Evolutionary conservation across 371 early-diverging fungal species (phyloP).

Genomic region (Mucor circinelloides): DNA sequence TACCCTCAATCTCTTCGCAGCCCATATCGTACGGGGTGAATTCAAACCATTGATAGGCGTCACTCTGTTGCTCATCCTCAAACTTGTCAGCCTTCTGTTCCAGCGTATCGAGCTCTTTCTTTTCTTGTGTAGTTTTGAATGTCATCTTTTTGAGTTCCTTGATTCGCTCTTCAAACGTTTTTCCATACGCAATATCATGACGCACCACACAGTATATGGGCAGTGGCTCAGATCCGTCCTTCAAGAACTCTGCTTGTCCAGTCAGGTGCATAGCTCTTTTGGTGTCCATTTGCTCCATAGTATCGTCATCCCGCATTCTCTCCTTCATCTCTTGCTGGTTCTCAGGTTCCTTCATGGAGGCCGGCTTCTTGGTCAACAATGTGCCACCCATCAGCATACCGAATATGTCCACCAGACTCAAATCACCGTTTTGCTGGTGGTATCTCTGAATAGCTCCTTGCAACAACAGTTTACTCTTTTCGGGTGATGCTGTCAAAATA

Average conservation of each 20-base stretch:
- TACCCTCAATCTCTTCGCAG: conserved; percentile 68
- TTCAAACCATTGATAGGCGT: conserved; percentile 78
- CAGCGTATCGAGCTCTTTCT: conserved; percentile 1
- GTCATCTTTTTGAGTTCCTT: conserved; percentile 1
- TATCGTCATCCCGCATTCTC: conserved; percentile 4
- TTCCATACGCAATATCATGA: conserved; percentile 61
- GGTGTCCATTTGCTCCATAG: conserved; percentile 17
- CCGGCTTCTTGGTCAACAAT: conserved; percentile 46
- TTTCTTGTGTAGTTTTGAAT: neutral
- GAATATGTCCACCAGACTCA: conserved; percentile 68
- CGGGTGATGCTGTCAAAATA: conserved; percentile 36
- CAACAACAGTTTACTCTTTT: conserved; percentile 49
- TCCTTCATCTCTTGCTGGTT: conserved; percentile 14
- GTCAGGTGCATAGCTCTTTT: conserved; percentile 21
- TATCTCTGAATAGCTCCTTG: conserved; percentile 59
- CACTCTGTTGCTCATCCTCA: conserved; percentile 17
- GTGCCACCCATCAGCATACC: conserved; percentile 65
- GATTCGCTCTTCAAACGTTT: conserved; percentile 8
- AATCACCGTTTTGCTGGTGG: conserved; percentile 41
- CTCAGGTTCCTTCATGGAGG: neutral
- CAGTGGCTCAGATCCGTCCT: conserved; percentile 66
- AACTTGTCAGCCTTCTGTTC: conserved; percentile 21
- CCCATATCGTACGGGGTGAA: conserved; percentile 77
- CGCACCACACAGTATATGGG: conserved; percentile 80
- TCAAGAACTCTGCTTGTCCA: conserved; percentile 45